These are phyloP conservation scores for Sutorius australiensis DNA, from an alignment of 768 basidiomycete species.

Conservation along the genomic window DNA sequence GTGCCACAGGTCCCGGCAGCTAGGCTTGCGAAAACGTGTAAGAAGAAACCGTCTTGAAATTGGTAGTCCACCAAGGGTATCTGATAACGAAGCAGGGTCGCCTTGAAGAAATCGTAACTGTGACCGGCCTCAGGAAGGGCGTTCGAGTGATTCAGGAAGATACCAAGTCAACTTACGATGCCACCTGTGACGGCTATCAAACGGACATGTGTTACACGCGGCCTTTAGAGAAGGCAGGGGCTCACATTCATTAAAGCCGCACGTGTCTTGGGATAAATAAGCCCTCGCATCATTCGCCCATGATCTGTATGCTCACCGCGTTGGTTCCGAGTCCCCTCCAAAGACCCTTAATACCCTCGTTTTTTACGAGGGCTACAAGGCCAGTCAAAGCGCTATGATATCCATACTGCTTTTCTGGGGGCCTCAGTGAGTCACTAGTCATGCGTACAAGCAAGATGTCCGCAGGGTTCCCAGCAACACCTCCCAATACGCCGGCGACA, in stretches of 20 bases:
- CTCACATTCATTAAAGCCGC: constrained; percentile 76
- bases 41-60: constrained; percentile 58
- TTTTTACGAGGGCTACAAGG: constrained; percentile 56
- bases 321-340: constrained; percentile 77
- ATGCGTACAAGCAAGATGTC: constrained; percentile 80
- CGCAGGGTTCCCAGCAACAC: constrained; percentile 77
- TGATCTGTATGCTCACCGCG: constrained; percentile 42
- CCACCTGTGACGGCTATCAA: constrained; percentile 70
- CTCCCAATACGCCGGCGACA: constrained; percentile 76
- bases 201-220: constrained; percentile 2
- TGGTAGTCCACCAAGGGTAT: constrained; percentile 57
- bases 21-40: constrained; percentile 67
- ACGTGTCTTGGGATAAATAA: constrained; percentile 38
- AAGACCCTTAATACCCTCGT: constrained; percentile 69
- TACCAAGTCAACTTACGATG: constrained; percentile 55
- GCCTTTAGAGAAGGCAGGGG: neutral
- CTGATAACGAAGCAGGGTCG: constrained; percentile 46
- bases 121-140: constrained; percentile 2
- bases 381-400: constrained; percentile 81
- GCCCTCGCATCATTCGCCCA: neutral
- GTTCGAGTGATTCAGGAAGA: neutral
- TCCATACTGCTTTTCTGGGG: constrained; percentile 67
- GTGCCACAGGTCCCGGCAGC: constrained; percentile 75
- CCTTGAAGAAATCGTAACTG: constrained; percentile 79
- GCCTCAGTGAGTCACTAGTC: constrained; percentile 80